Base-by-base conservation (phyloP, 371 early-diverging fungal species). In the Actinomortierella ambigua region DNA sequence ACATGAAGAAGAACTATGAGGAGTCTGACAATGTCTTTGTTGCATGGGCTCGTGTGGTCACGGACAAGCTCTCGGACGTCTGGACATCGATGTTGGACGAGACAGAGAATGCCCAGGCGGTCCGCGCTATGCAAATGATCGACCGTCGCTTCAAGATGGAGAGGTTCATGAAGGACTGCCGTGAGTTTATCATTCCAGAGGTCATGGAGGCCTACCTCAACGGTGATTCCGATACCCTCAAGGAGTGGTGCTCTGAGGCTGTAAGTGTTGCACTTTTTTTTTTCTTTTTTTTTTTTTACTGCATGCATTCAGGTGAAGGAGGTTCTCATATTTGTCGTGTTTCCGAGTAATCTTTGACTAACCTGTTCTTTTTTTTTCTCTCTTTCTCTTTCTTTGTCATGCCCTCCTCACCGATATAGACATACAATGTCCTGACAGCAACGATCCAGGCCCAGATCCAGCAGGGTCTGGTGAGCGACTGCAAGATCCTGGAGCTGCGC, bases 101-200 rank as follows among this genome's bases (percentile, higher is more conserved):
- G 79, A 93, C 95, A 17, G 98, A 98, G 84, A 89, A 93, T 64
- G 96, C 97, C 18, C 83, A 89, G 64, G 93, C 95, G n/a, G 86
- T 97, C 59, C 83, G 88, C 26, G 90, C 90, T 43, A 81, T 96
- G 69, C 87, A 89, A 61, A 79, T 86, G 68, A 91, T 95, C 27
- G 97, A 98, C 58, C 97, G 95, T 7, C 63, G 79, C 3, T 98
- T 98, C 79, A 85, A 83, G 65, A 81, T 93, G 69, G 96, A 97
- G 42, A 80, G 70, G 28, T 98, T 97, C 71, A 77, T 97, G 83
- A 86, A 83, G 75, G 97, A 98, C 63, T 90, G 90, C 41, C 90
- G 95, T 59, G 90, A 90, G 76, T 97, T 87, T 63, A 93, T 95
- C 56, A 81, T 98, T 63, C 98, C 99, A n/a, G 99, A 98, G 69